Evolutionary conservation across 1,284 basidiomycete genomes (phyloP), one percentile per base, ranked within the genome.

Genomic region (Leucoagaricus sp.): DNA sequence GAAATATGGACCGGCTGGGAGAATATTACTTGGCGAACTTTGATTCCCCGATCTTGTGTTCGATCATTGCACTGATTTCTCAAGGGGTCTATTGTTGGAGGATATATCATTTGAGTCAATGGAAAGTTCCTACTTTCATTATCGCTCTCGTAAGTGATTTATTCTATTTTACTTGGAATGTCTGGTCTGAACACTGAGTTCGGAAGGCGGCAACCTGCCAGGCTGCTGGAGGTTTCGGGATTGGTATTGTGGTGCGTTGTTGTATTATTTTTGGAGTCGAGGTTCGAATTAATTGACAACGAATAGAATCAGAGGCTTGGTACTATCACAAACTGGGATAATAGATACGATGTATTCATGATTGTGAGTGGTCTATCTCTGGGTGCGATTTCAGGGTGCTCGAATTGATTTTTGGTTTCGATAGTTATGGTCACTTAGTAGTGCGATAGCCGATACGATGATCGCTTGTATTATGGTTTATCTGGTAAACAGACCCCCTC

Each of bases 61-160:
- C 55, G 3, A 26, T 51, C 10, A 57, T 57, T 25, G 55, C 55
- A 1, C 36, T 57, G 8, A 52, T 57, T 13, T 50, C 49, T 1
- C 55, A 57, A 57, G 48, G 48, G 28, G 55, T 57, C 17, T 57
- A 57, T 28, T 57, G 55, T 19, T 57, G 55, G 55, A 51, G 55
- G 42, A 57, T 57, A 28, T 47, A 52, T 13, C 25, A 38, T 31
- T 25, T 57, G 6, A 51, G 55, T 15, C 31, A 13, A 23, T 57
- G 49, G 49, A 57, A 23, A 26, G 28, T 47, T 13, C 33, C 45
- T 21, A 48, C 47, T 1, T 31, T 49, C 9, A 21, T 55, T n/a
- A 55, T 55, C 25, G 38, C 21, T 12, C 21, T 55, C 1, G 53
- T 55, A 15, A 47, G 53, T 55, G 29, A 8, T 25, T 6, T 12